Base-by-base conservation (phyloP, 441 rosid genomes). In the Brassica hybrid region DNA sequence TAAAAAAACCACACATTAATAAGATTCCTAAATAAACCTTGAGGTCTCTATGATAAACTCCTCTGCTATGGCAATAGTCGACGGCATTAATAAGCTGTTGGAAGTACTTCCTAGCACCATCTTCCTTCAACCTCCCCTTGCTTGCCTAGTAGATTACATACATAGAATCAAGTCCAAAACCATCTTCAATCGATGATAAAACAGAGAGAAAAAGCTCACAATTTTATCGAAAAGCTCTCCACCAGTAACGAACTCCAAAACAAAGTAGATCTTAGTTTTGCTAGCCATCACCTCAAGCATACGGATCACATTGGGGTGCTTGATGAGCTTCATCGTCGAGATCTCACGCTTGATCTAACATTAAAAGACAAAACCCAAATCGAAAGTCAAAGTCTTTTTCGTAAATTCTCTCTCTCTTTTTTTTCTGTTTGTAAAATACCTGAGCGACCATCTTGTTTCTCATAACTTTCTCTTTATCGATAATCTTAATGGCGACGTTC, bases 221-320 rank as follows among this genome's bases (percentile, higher is more conserved):
- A 94, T 94, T 87, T 89, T 91, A 85, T 96, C 97, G 71, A 96
- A 94, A 79, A 96, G 97, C 87, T 96, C 99, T 25, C 97, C 98
- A 32, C 99, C 99, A 41, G 99, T 94, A 36, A 92, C 97, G 43
- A 96, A 91, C 73, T 96, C 97, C 87, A 96, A 63, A 34, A 96
- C 97, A 34, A 96, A 92, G 80, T 96, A 96, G 75, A 96, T 92
- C 79, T 91, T 94, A 5, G 94, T 87, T 87, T 96, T 96, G 87
- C 98, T 96, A 4, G 99, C 99, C 99, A 94, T 96, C 38, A 59
- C 99, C 97, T 13, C 54, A 21, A 21, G 23, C 61, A 57, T 92
- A 41, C 96, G 96, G 81, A 96, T 92, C 56, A 94, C 99, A 86
- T 96, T 94, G 0, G 98, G 97, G 74, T 96, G 99, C 76, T 90